These are phyloP conservation scores for Aspergillus spinulosporus DNA, from an alignment of 2,329 filamentous ascomycete genomes.

Conservation along the genomic window DNA sequence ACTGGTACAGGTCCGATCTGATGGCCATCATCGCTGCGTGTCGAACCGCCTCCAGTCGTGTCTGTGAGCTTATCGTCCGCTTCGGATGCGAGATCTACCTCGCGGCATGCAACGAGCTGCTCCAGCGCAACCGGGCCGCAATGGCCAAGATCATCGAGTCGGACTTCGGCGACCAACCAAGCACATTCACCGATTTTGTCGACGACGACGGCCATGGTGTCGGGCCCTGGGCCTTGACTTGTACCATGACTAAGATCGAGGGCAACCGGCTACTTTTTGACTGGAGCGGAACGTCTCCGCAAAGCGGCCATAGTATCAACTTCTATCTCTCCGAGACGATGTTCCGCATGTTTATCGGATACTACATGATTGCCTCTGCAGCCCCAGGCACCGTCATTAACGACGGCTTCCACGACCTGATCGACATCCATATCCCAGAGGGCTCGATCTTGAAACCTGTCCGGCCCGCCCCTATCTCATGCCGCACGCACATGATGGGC, in stretches of 20 bases:
- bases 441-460: slow-evolving; percentile 50
- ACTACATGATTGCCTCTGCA: slow-evolving; percentile 51
- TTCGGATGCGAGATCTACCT: slow-evolving; percentile 50
- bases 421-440: slow-evolving; percentile 50
- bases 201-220: slow-evolving; percentile 51
- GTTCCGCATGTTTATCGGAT: slow-evolving; percentile 55
- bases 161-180: slow-evolving; percentile 46
- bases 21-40: slow-evolving; percentile 51
- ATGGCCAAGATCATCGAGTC: slow-evolving; percentile 50
- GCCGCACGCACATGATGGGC: slow-evolving; percentile 51
- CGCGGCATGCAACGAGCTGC: slow-evolving; percentile 48
- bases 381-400: slow-evolving; percentile 53
- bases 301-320: slow-evolving; percentile 50
- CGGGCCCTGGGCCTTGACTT: slow-evolving; percentile 50
- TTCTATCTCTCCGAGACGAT: slow-evolving; percentile 52
- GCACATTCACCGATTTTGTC: slow-evolving; percentile 52
- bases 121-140: slow-evolving; percentile 47
- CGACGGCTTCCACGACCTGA: slow-evolving; percentile 53
- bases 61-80: slow-evolving; percentile 48
- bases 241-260: slow-evolving; percentile 48
- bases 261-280: slow-evolving; percentile 49
- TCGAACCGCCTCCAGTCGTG: slow-evolving; percentile 46
- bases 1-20: slow-evolving; percentile 53
- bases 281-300: slow-evolving; percentile 52
- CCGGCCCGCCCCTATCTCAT: slow-evolving; percentile 50